Percentiles rank a stretch among this genome's conserved stretches.
phyloP scores from a whole-genome alignment of 768 basidiomycete genomes.

The Termitomyces sp. region DNA sequence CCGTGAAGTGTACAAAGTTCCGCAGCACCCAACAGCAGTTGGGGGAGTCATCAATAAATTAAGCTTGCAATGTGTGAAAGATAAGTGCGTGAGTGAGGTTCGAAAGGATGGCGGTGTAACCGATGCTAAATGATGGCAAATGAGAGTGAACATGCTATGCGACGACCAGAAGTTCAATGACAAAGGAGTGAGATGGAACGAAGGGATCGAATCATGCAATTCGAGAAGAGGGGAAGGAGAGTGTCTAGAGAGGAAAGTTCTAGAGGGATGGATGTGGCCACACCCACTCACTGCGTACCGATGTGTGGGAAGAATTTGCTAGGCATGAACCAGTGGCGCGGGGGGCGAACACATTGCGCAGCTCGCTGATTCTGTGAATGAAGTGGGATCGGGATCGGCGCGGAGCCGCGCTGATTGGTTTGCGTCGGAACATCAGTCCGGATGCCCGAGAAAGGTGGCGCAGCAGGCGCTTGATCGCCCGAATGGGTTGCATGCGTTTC shows the following conservation, averaged over 20 bases:
- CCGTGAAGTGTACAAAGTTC: not conserved
- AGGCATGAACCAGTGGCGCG: slow-evolving; percentile 50
- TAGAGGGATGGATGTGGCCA: not conserved
- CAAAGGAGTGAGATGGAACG: not conserved
- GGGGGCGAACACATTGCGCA: slow-evolving; percentile 25
- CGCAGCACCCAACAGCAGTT: not conserved
- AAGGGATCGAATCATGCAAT: not conserved
- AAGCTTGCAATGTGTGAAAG: not conserved
- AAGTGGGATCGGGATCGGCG: slow-evolving; percentile 19
- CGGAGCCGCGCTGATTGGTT: slow-evolving; percentile 8
- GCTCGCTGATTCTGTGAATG: slow-evolving; percentile 21
- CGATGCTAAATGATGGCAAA: slow-evolving; percentile 8
- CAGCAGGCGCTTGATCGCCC: slow-evolving; percentile 30
- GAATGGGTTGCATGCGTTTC: slow-evolving; percentile 28
- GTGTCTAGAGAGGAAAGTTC: not conserved
- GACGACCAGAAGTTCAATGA: slow-evolving; percentile 2
- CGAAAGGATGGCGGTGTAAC: not conserved
- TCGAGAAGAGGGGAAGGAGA: not conserved
- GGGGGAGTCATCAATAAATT: slow-evolving; percentile 1
- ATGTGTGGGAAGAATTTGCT: slow-evolving; percentile 43
- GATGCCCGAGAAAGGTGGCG: slow-evolving; percentile 30
- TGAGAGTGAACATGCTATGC: slow-evolving; percentile 12
- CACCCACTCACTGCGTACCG: slow-evolving; percentile 21
- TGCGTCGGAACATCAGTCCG: slow-evolving; percentile 21
- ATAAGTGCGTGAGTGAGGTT: not conserved